Evolutionary conservation across 129 eudicot species (phyloP), one percentile per base, ranked within the genome.

Genomic region (Flaveria ramosissima): DNA sequence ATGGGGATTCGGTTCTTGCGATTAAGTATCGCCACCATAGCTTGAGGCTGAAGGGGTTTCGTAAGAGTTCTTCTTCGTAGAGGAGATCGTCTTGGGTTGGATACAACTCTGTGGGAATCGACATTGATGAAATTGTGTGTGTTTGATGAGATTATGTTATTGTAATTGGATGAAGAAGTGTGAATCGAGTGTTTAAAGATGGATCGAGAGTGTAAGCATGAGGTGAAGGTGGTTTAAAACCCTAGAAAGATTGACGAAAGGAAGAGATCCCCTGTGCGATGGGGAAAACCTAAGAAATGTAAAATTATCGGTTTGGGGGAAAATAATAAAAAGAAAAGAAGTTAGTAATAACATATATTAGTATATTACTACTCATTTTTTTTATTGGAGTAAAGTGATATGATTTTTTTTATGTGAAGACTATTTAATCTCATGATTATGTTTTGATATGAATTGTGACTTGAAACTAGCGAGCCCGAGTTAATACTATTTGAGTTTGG

Each of bases 1-100:
- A 88, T 1, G 98, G 98, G 0, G 96, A 68, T 12, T 80, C 83
- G 20, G 88, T 68, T 14, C 88, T 83, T 1, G 95, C 96, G 4
- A 93, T 83, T 46, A 93, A 55, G 30, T 93, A 93, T 1, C 98
- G 91, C 98, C 96, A 93, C 98, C 98, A 93, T n/a, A 85, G 83
- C 77, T 89, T 89, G 1, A 90, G 73, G 76, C 86, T 90, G 85
- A 88, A 90, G 0, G 97, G 97, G 41, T 93, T 93, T 16, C 96
- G 75, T 17, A 93, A 86, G 6, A 93, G 75, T 71, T 93, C 96
- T 77, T 90, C 96, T 45, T 93, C 96, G 84, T 93, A 93, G 1
- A 76, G 78, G 11, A 90, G 87, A 27, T 90, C 98, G n/a, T 86
- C 90, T 68, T 88, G 83, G 21, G 73, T 68, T 1, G 96, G 98